These are phyloP conservation scores for Fusarium sulawesiense DNA, from an alignment of 2,329 filamentous ascomycete species.

Conservation along the genomic window DNA sequence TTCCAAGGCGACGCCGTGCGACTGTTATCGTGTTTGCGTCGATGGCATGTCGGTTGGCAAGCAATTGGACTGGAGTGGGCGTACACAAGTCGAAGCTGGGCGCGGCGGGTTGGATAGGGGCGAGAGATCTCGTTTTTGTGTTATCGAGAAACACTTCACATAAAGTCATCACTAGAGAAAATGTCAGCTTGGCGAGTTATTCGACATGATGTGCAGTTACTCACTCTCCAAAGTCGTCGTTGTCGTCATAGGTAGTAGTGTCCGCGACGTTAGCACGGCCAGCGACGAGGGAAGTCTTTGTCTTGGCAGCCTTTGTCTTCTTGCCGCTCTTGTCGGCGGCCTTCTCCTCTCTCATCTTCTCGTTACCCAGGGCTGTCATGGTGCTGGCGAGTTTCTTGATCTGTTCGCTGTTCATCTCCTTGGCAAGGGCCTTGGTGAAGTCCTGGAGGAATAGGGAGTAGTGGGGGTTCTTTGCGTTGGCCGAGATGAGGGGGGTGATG, in stretches of 20 bases:
- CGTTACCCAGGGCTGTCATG: slow-evolving; percentile 91
- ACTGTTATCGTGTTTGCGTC: slow-evolving; percentile 2
- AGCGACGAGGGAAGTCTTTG: slow-evolving; percentile 84
- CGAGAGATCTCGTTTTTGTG: slow-evolving; percentile 13
- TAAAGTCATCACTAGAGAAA: slow-evolving; percentile 72
- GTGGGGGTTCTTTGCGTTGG: slow-evolving; percentile 86
- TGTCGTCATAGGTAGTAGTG: slow-evolving; percentile 77
- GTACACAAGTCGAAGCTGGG: slow-evolving; percentile 20
- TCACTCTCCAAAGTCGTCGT: slow-evolving; percentile 84
- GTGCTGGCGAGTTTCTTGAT: slow-evolving; percentile 95
- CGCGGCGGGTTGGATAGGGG: slow-evolving; percentile 12
- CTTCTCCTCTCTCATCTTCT: slow-evolving; percentile 99
- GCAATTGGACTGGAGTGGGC: slow-evolving; percentile 11
- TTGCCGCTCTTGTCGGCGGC: slow-evolving; percentile 91
- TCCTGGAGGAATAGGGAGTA: slow-evolving; percentile 92
- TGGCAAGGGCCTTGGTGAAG: slow-evolving; percentile 86
- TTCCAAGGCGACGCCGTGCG: slow-evolving; percentile 17
- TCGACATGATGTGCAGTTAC: slow-evolving; percentile 54
- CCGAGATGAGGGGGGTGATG: slow-evolving; percentile 80
- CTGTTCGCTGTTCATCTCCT: slow-evolving; percentile 89
- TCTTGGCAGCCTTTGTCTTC: slow-evolving; percentile 97
- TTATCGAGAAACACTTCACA: slow-evolving; percentile 63
- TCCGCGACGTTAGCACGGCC: slow-evolving; percentile 72
- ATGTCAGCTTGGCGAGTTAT: slow-evolving; percentile 34
- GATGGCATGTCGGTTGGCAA: background rate